These are phyloP conservation scores for Heritiera fomes DNA, from an alignment of 345 rosid genomes.

Conservation along the genomic window DNA sequence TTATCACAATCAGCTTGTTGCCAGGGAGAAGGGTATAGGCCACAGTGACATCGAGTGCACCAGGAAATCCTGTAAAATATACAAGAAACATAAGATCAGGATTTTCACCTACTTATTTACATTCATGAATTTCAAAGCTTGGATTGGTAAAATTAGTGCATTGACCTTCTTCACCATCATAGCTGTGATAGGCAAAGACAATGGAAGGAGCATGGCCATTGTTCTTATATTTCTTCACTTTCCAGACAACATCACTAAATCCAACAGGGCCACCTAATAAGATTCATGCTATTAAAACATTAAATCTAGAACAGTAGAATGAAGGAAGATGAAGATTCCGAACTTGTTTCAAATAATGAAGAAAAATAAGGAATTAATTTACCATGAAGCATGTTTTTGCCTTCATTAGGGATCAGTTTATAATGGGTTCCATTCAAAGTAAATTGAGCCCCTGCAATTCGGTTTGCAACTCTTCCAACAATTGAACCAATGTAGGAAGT, in stretches of 20 bases:
- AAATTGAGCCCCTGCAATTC: slow-evolving; percentile 72
- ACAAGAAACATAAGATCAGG: neutral
- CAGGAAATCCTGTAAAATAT: slow-evolving; percentile 74
- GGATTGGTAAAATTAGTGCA: neutral
- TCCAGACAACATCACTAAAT: slow-evolving; percentile 78
- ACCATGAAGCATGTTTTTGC: slow-evolving; percentile 87
- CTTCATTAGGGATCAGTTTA: slow-evolving; percentile 69
- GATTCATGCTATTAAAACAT: neutral
- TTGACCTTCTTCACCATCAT: slow-evolving; percentile 78
- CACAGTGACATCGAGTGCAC: slow-evolving; percentile 50
- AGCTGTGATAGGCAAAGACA: slow-evolving; percentile 63
- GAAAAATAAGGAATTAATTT: slow-evolving; percentile 16
- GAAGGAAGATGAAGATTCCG: neutral
- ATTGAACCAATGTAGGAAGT: slow-evolving; percentile 63
- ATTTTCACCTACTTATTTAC: neutral
- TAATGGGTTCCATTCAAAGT: slow-evolving; percentile 62
- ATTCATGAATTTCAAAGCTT: neutral
- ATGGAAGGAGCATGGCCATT: slow-evolving; percentile 51
- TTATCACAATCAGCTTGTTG: slow-evolving; percentile 46
- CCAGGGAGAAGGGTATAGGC: slow-evolving; percentile 44
- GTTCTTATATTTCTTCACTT: slow-evolving; percentile 45
- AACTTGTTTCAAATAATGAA: neutral
- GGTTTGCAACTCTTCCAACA: slow-evolving; percentile 83
- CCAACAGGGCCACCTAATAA: slow-evolving; percentile 74
- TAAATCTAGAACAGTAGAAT: neutral